These are phyloP conservation scores for Nothophaeocryptopus gaeumannii DNA, from an alignment of 2,329 filamentous ascomycete genomes.

Conservation along the genomic window DNA sequence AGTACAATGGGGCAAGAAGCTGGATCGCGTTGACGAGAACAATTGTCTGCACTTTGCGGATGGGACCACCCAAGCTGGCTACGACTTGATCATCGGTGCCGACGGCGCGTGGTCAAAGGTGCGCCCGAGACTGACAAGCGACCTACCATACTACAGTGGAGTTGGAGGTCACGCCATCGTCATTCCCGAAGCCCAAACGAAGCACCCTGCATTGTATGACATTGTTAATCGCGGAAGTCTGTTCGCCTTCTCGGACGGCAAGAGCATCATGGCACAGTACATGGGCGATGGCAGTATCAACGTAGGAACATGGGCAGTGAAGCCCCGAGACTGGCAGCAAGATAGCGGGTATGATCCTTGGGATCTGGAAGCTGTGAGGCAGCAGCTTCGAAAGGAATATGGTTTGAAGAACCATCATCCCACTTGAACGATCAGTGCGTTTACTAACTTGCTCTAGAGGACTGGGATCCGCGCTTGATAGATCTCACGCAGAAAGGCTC, in stretches of 20 bases:
- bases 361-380: conserved; percentile 23
- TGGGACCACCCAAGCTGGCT: conserved; percentile 34
- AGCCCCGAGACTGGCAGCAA: conserved; percentile 18
- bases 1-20: conserved; percentile 37
- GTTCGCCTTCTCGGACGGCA: conserved; percentile 31
- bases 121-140: conserved; percentile 32
- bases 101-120: conserved; percentile 46
- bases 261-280: conserved; percentile 26
- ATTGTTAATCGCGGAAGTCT: conserved; percentile 37
- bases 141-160: conserved; percentile 39
- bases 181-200: conserved; percentile 1
- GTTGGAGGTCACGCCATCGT: conserved; percentile 34
- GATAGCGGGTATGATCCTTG: conserved; percentile 14
- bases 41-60: conserved; percentile 34
- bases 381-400: conserved; percentile 26
- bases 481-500: conserved; percentile 26
- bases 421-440: too few species aligned
- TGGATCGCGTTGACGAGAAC: conserved; percentile 23
- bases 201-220: conserved; percentile 20
- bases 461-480: conserved; percentile 40
- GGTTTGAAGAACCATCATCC: not conserved
- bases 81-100: conserved; percentile 45
- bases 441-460: conserved; percentile 3
- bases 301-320: conserved; percentile 19
- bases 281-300: conserved; percentile 27